phyloP scores from a whole-genome alignment of 768 basidiomycete genomes.

The Termitomyces sp. region DNA sequence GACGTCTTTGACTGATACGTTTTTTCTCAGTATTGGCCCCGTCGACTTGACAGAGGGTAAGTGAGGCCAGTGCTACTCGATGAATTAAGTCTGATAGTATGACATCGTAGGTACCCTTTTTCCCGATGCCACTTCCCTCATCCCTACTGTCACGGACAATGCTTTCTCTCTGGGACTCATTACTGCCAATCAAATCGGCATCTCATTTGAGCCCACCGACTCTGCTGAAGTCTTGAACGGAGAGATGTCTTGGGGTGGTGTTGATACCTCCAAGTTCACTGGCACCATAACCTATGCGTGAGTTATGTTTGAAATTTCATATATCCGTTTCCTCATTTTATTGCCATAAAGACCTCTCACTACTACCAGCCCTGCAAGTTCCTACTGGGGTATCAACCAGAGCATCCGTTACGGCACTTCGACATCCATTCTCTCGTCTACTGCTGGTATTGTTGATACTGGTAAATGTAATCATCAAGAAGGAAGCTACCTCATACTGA shows the following conservation, averaged over 20 bases:
- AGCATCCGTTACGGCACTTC: conserved; percentile 44
- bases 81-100: background rate
- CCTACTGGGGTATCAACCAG: conserved; percentile 61
- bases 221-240: conserved; percentile 34
- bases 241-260: conserved; percentile 51
- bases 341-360: conserved; percentile 37
- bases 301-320: conserved; percentile 2
- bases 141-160: conserved; percentile 60
- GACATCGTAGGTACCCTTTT: conserved; percentile 25
- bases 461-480: conserved; percentile 21
- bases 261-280: conserved; percentile 37
- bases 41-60: conserved; percentile 43
- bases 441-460: conserved; percentile 59
- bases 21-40: conserved; percentile 49
- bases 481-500: background rate
- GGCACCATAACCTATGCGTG: conserved; percentile 39
- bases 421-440: conserved; percentile 36
- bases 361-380: conserved; percentile 34
- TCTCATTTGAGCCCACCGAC: conserved; percentile 49
- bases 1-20: conserved; percentile 1
- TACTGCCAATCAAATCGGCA: conserved; percentile 33
- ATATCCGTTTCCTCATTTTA: background rate
- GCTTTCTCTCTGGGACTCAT: conserved; percentile 37
- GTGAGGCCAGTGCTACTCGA: background rate
- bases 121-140: conserved; percentile 18